Conservation (phyloP, 2,329 filamentous ascomycete species). For the Hypoxylon sp. region DNA sequence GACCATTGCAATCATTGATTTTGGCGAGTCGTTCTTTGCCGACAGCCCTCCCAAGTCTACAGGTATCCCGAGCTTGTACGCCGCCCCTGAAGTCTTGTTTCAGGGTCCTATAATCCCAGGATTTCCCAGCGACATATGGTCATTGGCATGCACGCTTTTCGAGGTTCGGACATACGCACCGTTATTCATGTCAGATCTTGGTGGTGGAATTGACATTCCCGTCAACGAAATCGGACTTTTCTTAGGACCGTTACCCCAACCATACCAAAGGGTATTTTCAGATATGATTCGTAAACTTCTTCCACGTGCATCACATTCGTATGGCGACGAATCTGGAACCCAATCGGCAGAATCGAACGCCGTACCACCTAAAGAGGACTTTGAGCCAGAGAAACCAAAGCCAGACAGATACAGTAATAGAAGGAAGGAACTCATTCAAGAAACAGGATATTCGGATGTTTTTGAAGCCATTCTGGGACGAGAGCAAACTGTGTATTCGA, state of each 20-base stretch:
- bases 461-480: no score
- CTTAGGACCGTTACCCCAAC: constrained; percentile 18
- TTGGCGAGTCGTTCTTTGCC: constrained; percentile 36
- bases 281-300: no score
- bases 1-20: constrained; percentile 34
- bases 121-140: constrained; percentile 32
- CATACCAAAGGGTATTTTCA: neutral
- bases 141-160: constrained; percentile 37
- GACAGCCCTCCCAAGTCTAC: constrained; percentile 11
- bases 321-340: no score
- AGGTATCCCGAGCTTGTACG: constrained; percentile 24
- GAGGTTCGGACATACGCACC: constrained; percentile 14
- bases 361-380: no score
- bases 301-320: no score
- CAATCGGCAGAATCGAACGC: no score
- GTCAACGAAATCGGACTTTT: constrained; percentile 10
- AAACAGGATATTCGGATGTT: no score
- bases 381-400: no score
- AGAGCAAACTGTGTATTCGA: no score
- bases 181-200: neutral
- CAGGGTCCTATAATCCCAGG: neutral
- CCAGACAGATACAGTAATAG: no score
- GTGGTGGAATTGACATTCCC: neutral
- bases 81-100: constrained; percentile 34
- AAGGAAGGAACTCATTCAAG: no score